phyloP scores from a whole-genome alignment of 1,284 basidiomycete species.

The Pseudozyma tsukubaensis region DNA sequence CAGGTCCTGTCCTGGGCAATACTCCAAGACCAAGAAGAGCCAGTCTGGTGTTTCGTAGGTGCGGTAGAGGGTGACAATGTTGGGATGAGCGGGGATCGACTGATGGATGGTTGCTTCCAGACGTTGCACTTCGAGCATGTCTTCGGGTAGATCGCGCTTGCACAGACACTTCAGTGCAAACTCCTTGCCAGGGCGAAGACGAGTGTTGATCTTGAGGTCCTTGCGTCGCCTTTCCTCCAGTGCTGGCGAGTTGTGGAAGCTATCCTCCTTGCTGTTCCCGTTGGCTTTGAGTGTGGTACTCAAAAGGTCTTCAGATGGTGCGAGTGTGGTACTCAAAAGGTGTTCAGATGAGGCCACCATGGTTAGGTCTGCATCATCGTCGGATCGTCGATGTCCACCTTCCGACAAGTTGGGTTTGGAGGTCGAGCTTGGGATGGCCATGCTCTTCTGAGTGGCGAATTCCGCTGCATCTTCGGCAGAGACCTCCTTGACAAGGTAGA shows the following conservation, averaged over 20 bases:
- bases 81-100: slow-evolving; percentile 87
- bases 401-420: slow-evolving; percentile 3
- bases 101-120: slow-evolving; percentile 89
- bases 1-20: slow-evolving; percentile 90
- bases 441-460: slow-evolving; percentile 18
- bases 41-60: slow-evolving; percentile 78
- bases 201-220: slow-evolving; percentile 40
- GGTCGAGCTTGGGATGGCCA: slow-evolving; percentile 18
- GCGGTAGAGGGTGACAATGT: slow-evolving; percentile 90
- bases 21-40: slow-evolving; percentile 85
- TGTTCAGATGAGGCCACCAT: slow-evolving; percentile 44
- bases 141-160: slow-evolving; percentile 70
- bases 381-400: not conserved
- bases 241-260: slow-evolving; percentile 47
- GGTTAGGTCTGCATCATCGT: slow-evolving; percentile 45
- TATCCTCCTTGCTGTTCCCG: slow-evolving; percentile 25
- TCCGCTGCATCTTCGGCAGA: slow-evolving; percentile 33
- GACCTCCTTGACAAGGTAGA: slow-evolving; percentile 66
- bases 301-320: slow-evolving; percentile 43
- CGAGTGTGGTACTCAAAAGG: slow-evolving; percentile 41
- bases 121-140: slow-evolving; percentile 64
- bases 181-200: slow-evolving; percentile 71
- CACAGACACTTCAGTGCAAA: slow-evolving; percentile 96
- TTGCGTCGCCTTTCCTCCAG: slow-evolving; percentile 48
- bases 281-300: slow-evolving; percentile 47